Evolutionary conservation across 2,329 filamentous ascomycete species (phyloP), one percentile per base, ranked within the genome.

Genomic region (Pseudogymnoascus sp.): DNA sequence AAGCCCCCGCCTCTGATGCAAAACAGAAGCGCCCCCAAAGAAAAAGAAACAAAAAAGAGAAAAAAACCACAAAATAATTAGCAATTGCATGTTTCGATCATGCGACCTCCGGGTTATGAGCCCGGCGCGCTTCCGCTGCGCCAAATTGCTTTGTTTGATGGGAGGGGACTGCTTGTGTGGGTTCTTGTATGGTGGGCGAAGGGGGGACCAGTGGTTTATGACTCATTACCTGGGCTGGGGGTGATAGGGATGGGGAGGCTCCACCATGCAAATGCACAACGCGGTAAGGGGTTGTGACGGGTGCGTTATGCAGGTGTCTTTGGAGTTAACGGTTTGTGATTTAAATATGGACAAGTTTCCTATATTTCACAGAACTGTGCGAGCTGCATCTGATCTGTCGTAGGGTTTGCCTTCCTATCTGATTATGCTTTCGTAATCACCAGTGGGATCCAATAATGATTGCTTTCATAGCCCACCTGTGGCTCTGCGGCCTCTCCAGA

Each of bases 91-190:
- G 63, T 62, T 60, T 64, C 60, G 63, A 64, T 62, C 63, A 23
- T 35, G 61, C 35, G 61, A 64, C 63, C 63, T 64, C 63, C 52
- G 61, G 63, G 63, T 64, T 64, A 64, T 64, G 63, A 64, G 63
- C 63, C 63, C 61, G 61, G 63, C 63, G 63, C 63, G 63, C 63
- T 64, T 64, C 63, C 63, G 41, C 61, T 64, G 63, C 63, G 63
- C 63, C 63, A 64, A 49, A 62, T 62, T 60, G 63, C 63, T 64
- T 62, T 19, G 31, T 43, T 61, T 1, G 21, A 49, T 49, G 43
- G 43, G 14, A 49, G 43, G 21, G 8, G 41, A 26, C 41, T 45
- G 43, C 43, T 49, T 49, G 43, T 49, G 43, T 49, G 43, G 43
- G 7, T 49, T 49, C 43, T 49, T 49, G 41, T 45, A 45, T 8